Evolutionary conservation across 108 stramenopile species (phyloP), one percentile per base, ranked within the genome.

Genomic region (Seminavis robusta): DNA sequence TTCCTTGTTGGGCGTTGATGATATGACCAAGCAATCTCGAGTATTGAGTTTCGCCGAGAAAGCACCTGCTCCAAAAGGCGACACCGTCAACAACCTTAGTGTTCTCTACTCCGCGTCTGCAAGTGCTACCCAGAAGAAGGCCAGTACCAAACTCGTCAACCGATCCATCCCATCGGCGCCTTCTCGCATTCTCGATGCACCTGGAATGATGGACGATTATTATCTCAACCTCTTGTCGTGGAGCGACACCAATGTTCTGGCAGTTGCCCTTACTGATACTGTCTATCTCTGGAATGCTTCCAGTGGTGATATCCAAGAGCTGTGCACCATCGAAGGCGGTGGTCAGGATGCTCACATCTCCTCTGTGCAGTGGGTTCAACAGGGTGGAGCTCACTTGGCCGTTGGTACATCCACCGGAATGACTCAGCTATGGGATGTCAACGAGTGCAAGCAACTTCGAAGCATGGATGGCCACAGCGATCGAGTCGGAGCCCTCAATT

Each of bases 231-330:
- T 98, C 19, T 67, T 98, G 7, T 84, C 83, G 47, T 98, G 97
- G 97, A 81, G 93, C 53, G 76, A 77, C 45, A 84, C 78, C 64
- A 97, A 99, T 66, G 59, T 95, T 34, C 68, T 99, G 17, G 99
- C 99, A 4, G 98, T 99, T 3, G 99, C 99, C 2, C 63, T 99
- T 29, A 71, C 80, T 9, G 96, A 96, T 61, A 94, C 94, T n/a
- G 97, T 99, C 3, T 99, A 98, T 65, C 77, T 99, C 2, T 99
- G 99, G 99, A 90, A 98, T 62, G 98, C 99, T 0, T 83, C 71
- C n/a, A 86, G 90, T 28, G 99, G 99, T 4, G 79, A 82, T 57
- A 99, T 98, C 46, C 74, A 85, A 45, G 96, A 98, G 61, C 73
- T 99, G 15, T 84, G 94, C 44, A 82, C 83, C 11, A 59, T 84